Evolutionary conservation across 1,284 basidiomycete genomes (phyloP), one percentile per base, ranked within the genome.

Genomic region (Apiotrichum porosum): DNA sequence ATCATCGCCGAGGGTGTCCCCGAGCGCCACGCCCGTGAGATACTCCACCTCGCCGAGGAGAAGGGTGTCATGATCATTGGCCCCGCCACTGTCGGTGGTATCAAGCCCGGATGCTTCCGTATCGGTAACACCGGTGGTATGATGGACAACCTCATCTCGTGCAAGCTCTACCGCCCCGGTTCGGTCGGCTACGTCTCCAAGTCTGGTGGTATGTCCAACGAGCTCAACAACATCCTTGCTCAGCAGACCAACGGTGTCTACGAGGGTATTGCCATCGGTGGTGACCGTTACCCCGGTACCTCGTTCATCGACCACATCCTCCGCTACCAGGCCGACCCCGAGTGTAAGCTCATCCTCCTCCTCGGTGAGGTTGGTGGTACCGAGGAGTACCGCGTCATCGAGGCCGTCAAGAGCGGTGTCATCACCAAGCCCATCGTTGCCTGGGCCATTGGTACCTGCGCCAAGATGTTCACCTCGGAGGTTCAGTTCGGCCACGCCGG

Each of bases 141-240:
- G 94, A 97, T 97, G 92, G 95, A 98, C 80, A 98, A 97, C 80
- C 94, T 97, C 77, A 92, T 97, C 66, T 79, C 93, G 14, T 97
- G 92, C 59, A 98, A 97, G 81, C 88, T 98, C 58, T 98, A 97
- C 83, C 90, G 93, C 67, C 78, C 93, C 38, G 95, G 94, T 54
- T 93, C 92, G 19, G 89, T 98, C 65, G 94, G 91, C 69, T 97
- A 97, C 77, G 94, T 98, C 72, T 97, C 91, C 76, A 98, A 98
- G 80, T 97, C 94, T 13, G 94, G 94, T 62, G 94, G 95, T 75
- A 98, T 98, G 95, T 98, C 94, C 63, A 98, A 98, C 80, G 95
- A 98, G 78, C 80, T 98, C 64, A 97, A 98, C 87, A 98, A 97
- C 81, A 98, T 98, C 71, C 85, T 98, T 58, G 93, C 92, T 38